Evolutionary conservation across 345 rosid species (phyloP).

Genomic region (Crucihimalaya himalaica): DNA sequence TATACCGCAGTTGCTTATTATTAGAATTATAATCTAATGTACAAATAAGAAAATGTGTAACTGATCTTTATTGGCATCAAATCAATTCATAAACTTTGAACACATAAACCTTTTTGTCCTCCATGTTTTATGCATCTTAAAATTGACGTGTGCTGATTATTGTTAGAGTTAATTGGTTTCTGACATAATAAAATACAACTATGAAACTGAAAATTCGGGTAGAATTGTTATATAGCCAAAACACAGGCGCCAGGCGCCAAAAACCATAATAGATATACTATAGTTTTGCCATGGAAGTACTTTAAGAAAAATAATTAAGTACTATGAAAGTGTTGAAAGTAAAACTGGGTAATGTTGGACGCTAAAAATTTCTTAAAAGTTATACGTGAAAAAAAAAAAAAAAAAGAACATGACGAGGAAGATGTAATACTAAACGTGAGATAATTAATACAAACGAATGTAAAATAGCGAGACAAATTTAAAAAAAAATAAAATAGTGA

Average conservation of each 20-base stretch:
- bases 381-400: background rate
- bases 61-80: background rate
- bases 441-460: constrained; percentile 3
- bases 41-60: too few relatives aligned
- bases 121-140: background rate
- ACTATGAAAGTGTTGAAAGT: background rate
- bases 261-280: background rate
- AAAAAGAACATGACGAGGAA: background rate
- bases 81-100: background rate
- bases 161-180: background rate
- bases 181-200: background rate
- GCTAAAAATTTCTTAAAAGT: background rate
- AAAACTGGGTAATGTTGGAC: background rate
- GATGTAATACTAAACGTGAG: background rate
- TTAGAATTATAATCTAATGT: too few relatives aligned
- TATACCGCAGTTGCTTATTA: too few relatives aligned
- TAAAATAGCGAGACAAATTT: background rate
- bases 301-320: too few relatives aligned
- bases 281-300: background rate
- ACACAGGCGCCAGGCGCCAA: background rate
- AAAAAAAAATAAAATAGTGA: background rate
- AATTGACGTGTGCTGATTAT: background rate
- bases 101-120: background rate
- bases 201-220: background rate
- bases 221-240: too few relatives aligned